Conservation (phyloP, 2,329 filamentous ascomycete genomes). For the Phaeosphaeriaceae sp. region DNA sequence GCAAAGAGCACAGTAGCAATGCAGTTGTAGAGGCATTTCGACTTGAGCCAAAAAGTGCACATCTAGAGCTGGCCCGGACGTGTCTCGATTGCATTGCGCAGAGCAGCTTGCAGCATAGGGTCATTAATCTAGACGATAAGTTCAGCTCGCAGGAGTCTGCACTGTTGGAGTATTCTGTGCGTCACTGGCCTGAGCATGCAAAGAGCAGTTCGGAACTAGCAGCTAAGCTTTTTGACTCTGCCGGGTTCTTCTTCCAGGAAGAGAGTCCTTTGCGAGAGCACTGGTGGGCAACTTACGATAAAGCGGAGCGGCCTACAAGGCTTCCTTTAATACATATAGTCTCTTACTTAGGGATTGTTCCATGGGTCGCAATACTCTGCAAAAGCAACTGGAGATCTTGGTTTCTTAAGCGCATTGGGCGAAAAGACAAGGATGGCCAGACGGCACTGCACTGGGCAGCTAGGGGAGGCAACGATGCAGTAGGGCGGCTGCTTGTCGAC, state of each 20-base stretch:
- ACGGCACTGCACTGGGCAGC: too few species aligned
- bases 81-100: constrained; percentile 15
- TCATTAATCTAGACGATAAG: background rate
- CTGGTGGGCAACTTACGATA: constrained; percentile 25
- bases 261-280: background rate
- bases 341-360: too few species aligned
- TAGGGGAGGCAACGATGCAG: background rate
- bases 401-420: too few species aligned
- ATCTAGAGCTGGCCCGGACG: constrained; percentile 7
- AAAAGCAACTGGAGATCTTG: too few species aligned
- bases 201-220: constrained; percentile 6
- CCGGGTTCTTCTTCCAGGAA: constrained; percentile 7
- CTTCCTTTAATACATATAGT: too few species aligned
- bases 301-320: too few species aligned
- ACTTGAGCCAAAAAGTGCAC: constrained; percentile 1
- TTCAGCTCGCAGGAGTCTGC: background rate
- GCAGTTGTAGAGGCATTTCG: constrained; percentile 11
- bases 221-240: constrained; percentile 3
- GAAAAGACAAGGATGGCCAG: too few species aligned
- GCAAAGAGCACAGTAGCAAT: constrained; percentile 7
- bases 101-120: background rate
- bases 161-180: constrained; percentile 9
- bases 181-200: constrained; percentile 12
- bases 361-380: too few species aligned
- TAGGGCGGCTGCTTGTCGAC: constrained; percentile 6